A percentile compares a stretch with the other conserved stretches of the same genome.
phyloP scores from a whole-genome alignment of 257 asterid species.

The Striga asiatica region DNA sequence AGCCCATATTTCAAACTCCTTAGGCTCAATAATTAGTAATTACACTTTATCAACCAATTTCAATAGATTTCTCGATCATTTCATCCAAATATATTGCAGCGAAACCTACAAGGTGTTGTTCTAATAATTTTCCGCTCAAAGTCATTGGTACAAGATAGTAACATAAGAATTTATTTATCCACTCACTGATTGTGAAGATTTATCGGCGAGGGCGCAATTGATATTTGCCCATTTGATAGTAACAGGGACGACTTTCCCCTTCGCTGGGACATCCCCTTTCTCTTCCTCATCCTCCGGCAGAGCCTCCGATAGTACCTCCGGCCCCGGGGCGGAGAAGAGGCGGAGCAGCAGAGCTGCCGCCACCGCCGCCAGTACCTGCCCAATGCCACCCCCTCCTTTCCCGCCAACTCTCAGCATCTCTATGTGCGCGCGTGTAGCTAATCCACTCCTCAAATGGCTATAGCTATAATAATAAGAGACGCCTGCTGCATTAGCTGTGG shows the following conservation, averaged over 20 bases:
- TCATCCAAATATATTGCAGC: constrained; percentile 7
- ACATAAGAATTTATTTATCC: background rate
- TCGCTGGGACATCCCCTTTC: constrained; percentile 25
- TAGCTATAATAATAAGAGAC: too few relatives aligned
- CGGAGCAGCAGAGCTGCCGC: constrained; percentile 86
- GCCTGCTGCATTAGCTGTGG: too few relatives aligned
- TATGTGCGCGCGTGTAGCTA: constrained; percentile 1
- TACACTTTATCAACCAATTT: background rate
- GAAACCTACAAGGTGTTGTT: background rate
- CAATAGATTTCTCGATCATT: background rate
- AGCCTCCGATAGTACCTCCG: constrained; percentile 36
- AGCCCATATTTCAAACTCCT: too few relatives aligned
- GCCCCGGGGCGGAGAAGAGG: constrained; percentile 58
- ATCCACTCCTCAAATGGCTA: constrained; percentile 7
- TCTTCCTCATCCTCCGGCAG: constrained; percentile 26
- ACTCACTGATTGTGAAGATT: constrained; percentile 60
- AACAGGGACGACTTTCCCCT: constrained; percentile 58
- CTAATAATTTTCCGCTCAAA: background rate
- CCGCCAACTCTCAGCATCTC: constrained; percentile 55
- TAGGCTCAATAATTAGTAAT: too few relatives aligned
- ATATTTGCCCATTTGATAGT: constrained; percentile 64
- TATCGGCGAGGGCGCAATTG: constrained; percentile 69
- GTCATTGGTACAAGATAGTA: too few relatives aligned
- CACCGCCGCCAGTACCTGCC: constrained; percentile 71
- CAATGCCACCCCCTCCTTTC: constrained; percentile 63